A percentile compares a stretch with the other conserved stretches of the same genome.
Evolutionary conservation across 805 yeast genomes (phyloP).

Genomic region (Kluyveromyces dobzhanskii): DNA sequence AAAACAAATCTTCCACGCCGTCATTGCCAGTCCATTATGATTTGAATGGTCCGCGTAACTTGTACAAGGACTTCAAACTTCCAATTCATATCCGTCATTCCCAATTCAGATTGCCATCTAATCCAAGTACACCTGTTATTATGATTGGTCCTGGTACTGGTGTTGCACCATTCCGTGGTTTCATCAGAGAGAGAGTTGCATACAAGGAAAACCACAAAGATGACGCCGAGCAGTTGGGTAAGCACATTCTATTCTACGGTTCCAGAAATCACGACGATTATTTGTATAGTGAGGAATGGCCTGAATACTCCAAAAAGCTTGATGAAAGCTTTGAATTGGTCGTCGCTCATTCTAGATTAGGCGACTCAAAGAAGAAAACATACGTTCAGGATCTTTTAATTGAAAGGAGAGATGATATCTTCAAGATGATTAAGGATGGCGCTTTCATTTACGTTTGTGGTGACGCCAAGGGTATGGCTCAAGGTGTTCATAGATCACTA

Average conservation of each 20-base stretch:
- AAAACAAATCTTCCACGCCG: conserved; percentile 9
- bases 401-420: conserved; percentile 40
- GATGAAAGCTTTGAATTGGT: conserved; percentile 58
- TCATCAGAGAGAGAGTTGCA: conserved; percentile 73
- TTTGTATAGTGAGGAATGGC: conserved; percentile 87
- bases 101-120: conserved; percentile 85
- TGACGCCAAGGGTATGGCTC: conserved; percentile 93
- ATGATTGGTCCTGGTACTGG: conserved; percentile 99
- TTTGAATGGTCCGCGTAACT: conserved; percentile 77
- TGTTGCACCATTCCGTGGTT: conserved; percentile 96
- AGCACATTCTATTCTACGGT: conserved; percentile 74
- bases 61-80: conserved; percentile 40
- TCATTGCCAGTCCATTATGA: conserved; percentile 49
- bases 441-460: conserved; percentile 95
- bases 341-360: conserved; percentile 80
- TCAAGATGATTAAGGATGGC: conserved; percentile 47
- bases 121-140: conserved; percentile 74
- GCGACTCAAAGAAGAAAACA: conserved; percentile 41
- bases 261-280: conserved; percentile 83
- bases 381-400: conserved; percentile 79
- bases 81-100: conserved; percentile 95
- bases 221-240: conserved; percentile 52
- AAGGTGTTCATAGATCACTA: conserved; percentile 75
- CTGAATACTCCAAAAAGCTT: conserved; percentile 51
- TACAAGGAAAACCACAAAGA: conserved; percentile 27